Evolutionary conservation across 805 yeast genomes (phyloP), one percentile per base, ranked within the genome.

Genomic region (Candida ipomoeae): DNA sequence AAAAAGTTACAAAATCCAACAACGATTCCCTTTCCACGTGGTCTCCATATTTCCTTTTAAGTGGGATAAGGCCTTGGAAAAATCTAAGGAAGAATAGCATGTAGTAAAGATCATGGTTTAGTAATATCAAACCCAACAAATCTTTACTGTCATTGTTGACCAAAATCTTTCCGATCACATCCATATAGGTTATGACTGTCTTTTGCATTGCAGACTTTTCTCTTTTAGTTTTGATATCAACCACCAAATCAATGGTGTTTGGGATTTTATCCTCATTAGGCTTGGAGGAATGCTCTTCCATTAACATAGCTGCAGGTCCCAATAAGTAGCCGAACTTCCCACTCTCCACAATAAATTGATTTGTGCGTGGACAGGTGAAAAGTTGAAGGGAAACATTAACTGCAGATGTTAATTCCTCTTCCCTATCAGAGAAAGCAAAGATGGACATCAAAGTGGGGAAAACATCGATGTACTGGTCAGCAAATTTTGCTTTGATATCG

Each of bases 11-110:
- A 55, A 75, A 83, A 40, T 74, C 79, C 6, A 50, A 20, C 29
- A 69, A 69, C 38, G 73, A 71, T 58, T 85, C 89, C 46, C 71
- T 73, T 49, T 79, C 79, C 31, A 85, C 87, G 66, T 86, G 92
- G 6, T 82, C 84, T 10, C 89, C 92, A 40, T 73, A 72, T 54
- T 83, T 83, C 51, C 89, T 74, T 49, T 64, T 71, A 29, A 84
- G 65, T 23, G 76, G 71, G 73, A 80, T 80, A 37, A 78, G 77
- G 21, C 84, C 82, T 58, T 84, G 86, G 61, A 82, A 84, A 15
- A 71, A 62, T 48, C 77, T 73, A 26, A 83, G 68, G n/a, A 83
- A 67, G 10, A 75, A 62, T 2, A 80, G 62, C 1, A 82, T 48
- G 33, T 76, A 63, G 8, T 68, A 61, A 39, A 83, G 61, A 46